Percentiles rank a stretch among this genome's conserved stretches.
Conservation (phyloP, 2,329 filamentous ascomycete species). For the Alternaria atra region DNA sequence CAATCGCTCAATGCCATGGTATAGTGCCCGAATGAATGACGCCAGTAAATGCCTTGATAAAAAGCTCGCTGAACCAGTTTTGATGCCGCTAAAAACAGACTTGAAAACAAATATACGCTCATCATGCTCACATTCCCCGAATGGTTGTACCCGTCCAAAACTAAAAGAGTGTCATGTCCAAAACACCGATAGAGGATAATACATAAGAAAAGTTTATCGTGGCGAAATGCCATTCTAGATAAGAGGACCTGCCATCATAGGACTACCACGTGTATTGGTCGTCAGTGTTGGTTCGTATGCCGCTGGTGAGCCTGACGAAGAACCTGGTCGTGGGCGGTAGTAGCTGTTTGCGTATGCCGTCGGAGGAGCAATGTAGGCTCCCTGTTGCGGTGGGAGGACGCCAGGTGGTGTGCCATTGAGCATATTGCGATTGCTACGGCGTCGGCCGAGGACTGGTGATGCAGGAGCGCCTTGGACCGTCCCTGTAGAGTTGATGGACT, state of each 20-base stretch:
- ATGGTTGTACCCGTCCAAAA: conserved; percentile 8
- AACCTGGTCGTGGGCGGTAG: conserved; percentile 40
- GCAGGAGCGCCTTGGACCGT: conserved; percentile 37
- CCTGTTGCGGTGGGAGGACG: conserved; percentile 33
- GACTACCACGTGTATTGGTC: conserved; percentile 35
- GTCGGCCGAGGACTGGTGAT: conserved; percentile 42
- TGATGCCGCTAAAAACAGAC: conserved; percentile 38
- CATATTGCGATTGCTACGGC: conserved; percentile 50
- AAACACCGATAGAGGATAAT: background rate
- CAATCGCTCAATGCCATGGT: conserved; percentile 27
- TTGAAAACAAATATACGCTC: conserved; percentile 1
- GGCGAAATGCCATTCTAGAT: conserved; percentile 29
- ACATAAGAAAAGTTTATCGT: background rate
- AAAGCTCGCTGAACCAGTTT: conserved; percentile 22
- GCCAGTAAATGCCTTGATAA: conserved; percentile 27
- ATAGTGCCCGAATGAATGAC: conserved; percentile 28
- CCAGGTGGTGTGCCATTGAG: conserved; percentile 35
- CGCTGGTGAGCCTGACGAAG: conserved; percentile 24
- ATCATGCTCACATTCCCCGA: background rate
- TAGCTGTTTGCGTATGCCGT: conserved; percentile 41
- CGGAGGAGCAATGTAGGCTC: conserved; percentile 33
- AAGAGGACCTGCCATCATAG: conserved; percentile 46
- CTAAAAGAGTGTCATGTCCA: conserved; percentile 12
- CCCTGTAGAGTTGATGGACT: conserved; percentile 43
- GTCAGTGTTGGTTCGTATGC: conserved; percentile 42